Evolutionary conservation across 352 stramenopile species (phyloP).

Genomic region (Blastocystis sp.): DNA sequence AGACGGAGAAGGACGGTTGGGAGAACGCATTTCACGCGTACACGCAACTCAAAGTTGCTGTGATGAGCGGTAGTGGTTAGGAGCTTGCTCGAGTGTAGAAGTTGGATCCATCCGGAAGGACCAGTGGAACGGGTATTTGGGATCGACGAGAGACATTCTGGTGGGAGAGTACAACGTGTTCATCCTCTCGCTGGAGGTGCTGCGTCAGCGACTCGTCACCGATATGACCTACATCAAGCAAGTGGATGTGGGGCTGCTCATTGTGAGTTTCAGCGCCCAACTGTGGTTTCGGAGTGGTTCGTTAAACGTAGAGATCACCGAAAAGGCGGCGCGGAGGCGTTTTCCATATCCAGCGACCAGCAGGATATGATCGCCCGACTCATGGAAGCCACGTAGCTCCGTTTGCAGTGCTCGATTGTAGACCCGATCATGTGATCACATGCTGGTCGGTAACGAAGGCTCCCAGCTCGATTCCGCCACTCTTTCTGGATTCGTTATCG

Average conservation of each 20-base stretch:
- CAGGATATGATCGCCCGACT: not conserved
- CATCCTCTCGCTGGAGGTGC: not conserved
- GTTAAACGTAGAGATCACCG: not conserved
- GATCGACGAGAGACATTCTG: not conserved
- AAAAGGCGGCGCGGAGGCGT: not conserved
- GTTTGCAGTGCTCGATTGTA: not conserved
- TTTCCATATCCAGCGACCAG: not conserved
- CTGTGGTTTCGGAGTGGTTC: not conserved
- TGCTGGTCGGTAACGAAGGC: not conserved
- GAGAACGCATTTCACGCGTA: not conserved
- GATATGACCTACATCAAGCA: constrained; percentile 16
- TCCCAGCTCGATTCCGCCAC: not conserved
- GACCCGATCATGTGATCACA: not conserved
- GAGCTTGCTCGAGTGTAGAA: not conserved
- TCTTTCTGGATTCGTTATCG: not conserved
- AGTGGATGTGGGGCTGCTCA: not conserved
- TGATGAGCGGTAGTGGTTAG: not conserved
- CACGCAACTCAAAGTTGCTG: constrained; percentile 2
- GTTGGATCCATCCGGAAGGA: not conserved
- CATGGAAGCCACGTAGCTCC: not conserved
- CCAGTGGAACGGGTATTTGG: constrained; percentile 29
- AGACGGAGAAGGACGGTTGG: not conserved
- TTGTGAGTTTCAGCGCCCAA: not conserved
- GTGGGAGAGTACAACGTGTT: constrained; percentile 34
- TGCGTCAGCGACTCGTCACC: not conserved